Evolutionary conservation across 306 rosid species (phyloP), one percentile per base, ranked within the genome.

Genomic region (Cotoneaster glaucophyllus): DNA sequence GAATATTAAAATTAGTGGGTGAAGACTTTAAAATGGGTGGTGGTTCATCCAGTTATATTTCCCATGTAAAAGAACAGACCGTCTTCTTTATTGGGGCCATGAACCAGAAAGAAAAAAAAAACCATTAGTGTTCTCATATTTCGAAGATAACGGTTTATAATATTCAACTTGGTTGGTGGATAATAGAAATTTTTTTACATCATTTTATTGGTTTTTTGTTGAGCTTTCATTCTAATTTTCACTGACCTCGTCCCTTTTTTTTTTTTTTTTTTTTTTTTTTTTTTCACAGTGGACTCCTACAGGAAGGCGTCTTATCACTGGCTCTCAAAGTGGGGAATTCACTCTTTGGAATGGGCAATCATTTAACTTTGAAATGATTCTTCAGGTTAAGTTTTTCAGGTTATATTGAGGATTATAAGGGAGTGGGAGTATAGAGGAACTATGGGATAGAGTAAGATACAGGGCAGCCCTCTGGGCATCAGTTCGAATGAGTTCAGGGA

Each of bases 321-420:
- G 99, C 71, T 95, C 97, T 65, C 99, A 95, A 81, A 92, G 96
- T 80, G 99, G 99, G 69, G 99, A 95, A 83, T 95, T 95, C 81
- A 95, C 99, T 77, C 93, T 95, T 76, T 95, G 97, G 99, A 95
- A 95, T 89, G 99, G 99, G 14, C 99, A 92, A 70, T 92, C 99
- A 62, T 95, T 95, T 87, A 95, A 95, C 86, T 95, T 95, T 77
- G 99, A 95, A 86, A 90, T 95, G 97, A 95, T 95, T 81, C 97
- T 95, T 90, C 99, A 92, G 98, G 99, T 95, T 84, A 17, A 67
- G 58, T 22, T 54, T 39, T 1, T 62, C 1, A 8, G 44, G 44
- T 41, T 50, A 50, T 50, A 8, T 50, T 50, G 54, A 50, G 54
- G 54, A 50, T 50, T 50, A 50, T 2, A 50, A 50, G 54, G 54